phyloP scores from a whole-genome alignment of 2,329 filamentous ascomycete genomes.

The Aureobasidium namibiae region DNA sequence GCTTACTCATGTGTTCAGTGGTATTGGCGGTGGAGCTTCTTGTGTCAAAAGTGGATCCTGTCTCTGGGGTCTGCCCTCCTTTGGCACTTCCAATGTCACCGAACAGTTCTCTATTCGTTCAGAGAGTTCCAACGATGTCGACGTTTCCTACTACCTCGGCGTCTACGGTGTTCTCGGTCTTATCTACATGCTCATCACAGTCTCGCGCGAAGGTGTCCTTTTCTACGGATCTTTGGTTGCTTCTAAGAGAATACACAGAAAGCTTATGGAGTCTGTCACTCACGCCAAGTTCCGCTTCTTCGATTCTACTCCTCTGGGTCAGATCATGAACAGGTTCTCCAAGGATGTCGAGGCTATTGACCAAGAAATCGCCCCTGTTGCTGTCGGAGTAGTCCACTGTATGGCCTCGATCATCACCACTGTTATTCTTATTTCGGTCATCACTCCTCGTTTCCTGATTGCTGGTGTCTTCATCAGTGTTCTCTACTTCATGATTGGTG shows the following conservation, averaged over 20 bases:
- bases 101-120: conserved; percentile 12
- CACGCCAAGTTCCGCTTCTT: conserved; percentile 97
- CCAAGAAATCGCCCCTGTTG: conserved; percentile 88
- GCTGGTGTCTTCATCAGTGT: conserved; percentile 76
- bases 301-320: conserved; percentile 87
- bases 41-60: conserved; percentile 45
- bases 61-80: conserved; percentile 35
- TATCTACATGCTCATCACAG: conserved; percentile 69
- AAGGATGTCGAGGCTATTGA: conserved; percentile 94
- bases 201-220: conserved; percentile 76
- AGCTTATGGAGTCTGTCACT: conserved; percentile 68
- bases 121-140: conserved; percentile 47
- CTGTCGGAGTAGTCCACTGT: conserved; percentile 65
- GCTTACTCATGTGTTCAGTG: conserved; percentile 34
- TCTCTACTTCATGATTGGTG: conserved; percentile 73
- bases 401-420: conserved; percentile 70
- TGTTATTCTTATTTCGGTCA: conserved; percentile 73
- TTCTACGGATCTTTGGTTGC: conserved; percentile 88
- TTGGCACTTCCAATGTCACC: conserved; percentile 8
- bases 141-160: conserved; percentile 74
- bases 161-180: conserved; percentile 76
- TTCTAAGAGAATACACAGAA: conserved; percentile 73
- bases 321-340: conserved; percentile 97
- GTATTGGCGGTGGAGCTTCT: conserved; percentile 35
- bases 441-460: conserved; percentile 86